Percentiles rank a stretch among this genome's conserved stretches.
phyloP scores from a whole-genome alignment of 352 stramenopile species.

The Phytophthora ohioensis region DNA sequence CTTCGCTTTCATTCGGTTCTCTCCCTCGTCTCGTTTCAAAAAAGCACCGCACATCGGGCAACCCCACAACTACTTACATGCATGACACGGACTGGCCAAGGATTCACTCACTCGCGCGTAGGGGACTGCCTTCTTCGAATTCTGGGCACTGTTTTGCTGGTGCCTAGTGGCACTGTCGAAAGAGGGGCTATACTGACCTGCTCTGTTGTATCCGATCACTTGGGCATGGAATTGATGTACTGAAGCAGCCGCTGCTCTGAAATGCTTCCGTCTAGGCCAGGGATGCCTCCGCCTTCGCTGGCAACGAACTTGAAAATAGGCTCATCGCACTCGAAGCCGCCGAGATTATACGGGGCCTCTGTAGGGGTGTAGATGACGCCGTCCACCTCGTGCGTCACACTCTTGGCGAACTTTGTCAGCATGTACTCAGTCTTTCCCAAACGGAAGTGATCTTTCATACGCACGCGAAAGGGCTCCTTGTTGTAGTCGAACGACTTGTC shows the following conservation, averaged over 20 bases:
- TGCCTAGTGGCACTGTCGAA: slow-evolving; percentile 22
- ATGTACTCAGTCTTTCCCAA: slow-evolving; percentile 88
- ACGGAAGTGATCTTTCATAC: slow-evolving; percentile 92
- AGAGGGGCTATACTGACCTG: slow-evolving; percentile 22
- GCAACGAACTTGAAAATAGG: slow-evolving; percentile 91
- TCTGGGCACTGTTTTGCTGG: slow-evolving; percentile 25
- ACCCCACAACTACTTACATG: slow-evolving; percentile 50
- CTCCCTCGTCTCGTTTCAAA: slow-evolving; percentile 34
- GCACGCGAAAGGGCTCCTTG: slow-evolving; percentile 87
- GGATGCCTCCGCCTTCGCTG: slow-evolving; percentile 84
- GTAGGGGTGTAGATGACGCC: slow-evolving; percentile 89
- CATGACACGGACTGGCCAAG: slow-evolving; percentile 65
- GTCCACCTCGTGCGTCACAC: slow-evolving; percentile 88
- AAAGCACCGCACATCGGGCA: slow-evolving; percentile 36
- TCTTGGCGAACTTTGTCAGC: slow-evolving; percentile 88
- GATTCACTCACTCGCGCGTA: slow-evolving; percentile 75
- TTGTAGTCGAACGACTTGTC: slow-evolving; percentile 81
- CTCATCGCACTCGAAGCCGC: slow-evolving; percentile 84
- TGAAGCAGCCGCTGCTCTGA: slow-evolving; percentile 78
- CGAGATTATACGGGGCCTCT: slow-evolving; percentile 86
- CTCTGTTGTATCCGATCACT: slow-evolving; percentile 38
- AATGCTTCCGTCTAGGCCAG: slow-evolving; percentile 85
- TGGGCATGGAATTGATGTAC: slow-evolving; percentile 84
- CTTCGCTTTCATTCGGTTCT: slow-evolving; percentile 37
- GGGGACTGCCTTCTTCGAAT: slow-evolving; percentile 56